A percentile compares a stretch with the other conserved stretches of the same genome.
Conservation (phyloP, 2,329 filamentous ascomycete genomes). For the Xylariaceae sp. region DNA sequence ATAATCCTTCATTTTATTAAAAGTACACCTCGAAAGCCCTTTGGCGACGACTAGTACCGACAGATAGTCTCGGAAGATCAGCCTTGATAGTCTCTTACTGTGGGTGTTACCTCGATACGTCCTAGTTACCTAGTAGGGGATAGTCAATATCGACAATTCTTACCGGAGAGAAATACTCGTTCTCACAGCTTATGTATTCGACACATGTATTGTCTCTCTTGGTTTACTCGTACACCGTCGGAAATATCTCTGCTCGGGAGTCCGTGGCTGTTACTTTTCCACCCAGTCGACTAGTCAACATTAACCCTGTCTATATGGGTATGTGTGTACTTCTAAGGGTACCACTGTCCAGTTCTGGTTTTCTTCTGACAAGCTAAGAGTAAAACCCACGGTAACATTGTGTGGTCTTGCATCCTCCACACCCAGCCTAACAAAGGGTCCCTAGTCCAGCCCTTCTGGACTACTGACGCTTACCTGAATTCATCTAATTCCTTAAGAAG, state of each 20-base stretch:
- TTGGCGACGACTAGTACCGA: constrained; percentile 18
- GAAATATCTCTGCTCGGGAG: constrained; percentile 20
- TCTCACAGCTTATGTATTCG: neutral
- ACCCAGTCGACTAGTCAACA: constrained; percentile 29
- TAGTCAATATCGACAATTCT: constrained; percentile 17
- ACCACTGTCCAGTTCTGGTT: constrained; percentile 33
- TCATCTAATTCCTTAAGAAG: constrained; percentile 39
- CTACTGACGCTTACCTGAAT: constrained; percentile 38
- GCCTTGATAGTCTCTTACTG: constrained; percentile 27
- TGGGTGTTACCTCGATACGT: constrained; percentile 26
- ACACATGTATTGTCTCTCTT: neutral
- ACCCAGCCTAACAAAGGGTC: constrained; percentile 32
- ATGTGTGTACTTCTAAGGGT: constrained; percentile 28
- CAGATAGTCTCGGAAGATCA: constrained; percentile 26
- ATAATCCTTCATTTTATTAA: constrained; percentile 17
- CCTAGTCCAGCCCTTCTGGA: constrained; percentile 38
- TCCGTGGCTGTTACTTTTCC: constrained; percentile 33
- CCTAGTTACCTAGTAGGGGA: constrained; percentile 17
- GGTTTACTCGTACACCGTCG: constrained; percentile 11
- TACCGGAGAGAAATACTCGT: neutral
- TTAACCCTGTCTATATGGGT: constrained; percentile 29
- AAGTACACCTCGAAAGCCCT: constrained; percentile 18
- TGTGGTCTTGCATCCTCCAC: constrained; percentile 36
- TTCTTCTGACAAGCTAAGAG: constrained; percentile 37
- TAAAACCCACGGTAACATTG: constrained; percentile 40